phyloP scores from a whole-genome alignment of 2,329 filamentous ascomycete genomes.

The Aspergillus vadensis region DNA sequence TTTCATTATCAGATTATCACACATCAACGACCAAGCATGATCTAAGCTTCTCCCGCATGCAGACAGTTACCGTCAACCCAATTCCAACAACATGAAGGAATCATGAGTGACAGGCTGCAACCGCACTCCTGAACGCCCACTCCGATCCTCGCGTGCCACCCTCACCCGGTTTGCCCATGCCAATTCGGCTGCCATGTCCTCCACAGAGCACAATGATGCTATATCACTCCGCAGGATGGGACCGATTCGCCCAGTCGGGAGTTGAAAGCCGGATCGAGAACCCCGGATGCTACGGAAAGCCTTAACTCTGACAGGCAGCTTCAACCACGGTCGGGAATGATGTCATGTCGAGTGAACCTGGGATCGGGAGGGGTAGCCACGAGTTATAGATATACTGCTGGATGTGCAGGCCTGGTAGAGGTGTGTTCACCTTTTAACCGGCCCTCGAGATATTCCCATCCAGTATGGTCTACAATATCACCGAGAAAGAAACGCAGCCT shows the following conservation, averaged over 20 bases:
- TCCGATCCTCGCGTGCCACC: not conserved
- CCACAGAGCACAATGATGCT: not conserved
- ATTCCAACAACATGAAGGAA: too few species aligned
- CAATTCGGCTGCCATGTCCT: not conserved
- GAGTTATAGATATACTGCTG: not conserved
- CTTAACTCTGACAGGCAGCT: not conserved
- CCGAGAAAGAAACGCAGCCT: conserved; percentile 3
- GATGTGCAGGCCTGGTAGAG: too few species aligned
- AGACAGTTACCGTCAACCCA: too few species aligned
- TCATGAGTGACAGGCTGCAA: not conserved
- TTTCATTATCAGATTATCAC: too few species aligned
- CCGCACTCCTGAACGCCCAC: not conserved
- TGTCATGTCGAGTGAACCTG: not conserved
- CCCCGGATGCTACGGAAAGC: not conserved
- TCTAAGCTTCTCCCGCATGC: too few species aligned
- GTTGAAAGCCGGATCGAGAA: not conserved
- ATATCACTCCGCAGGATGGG: not conserved
- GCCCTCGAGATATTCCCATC: not conserved
- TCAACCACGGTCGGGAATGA: not conserved
- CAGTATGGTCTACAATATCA: conserved; percentile 5
- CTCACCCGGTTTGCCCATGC: not conserved
- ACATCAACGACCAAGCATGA: too few species aligned
- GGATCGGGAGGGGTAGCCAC: not conserved
- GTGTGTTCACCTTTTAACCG: not conserved
- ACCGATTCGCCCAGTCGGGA: not conserved